phyloP scores from a whole-genome alignment of 2,329 filamentous ascomycete genomes.

The Cylindrodendrum hubeiense region DNA sequence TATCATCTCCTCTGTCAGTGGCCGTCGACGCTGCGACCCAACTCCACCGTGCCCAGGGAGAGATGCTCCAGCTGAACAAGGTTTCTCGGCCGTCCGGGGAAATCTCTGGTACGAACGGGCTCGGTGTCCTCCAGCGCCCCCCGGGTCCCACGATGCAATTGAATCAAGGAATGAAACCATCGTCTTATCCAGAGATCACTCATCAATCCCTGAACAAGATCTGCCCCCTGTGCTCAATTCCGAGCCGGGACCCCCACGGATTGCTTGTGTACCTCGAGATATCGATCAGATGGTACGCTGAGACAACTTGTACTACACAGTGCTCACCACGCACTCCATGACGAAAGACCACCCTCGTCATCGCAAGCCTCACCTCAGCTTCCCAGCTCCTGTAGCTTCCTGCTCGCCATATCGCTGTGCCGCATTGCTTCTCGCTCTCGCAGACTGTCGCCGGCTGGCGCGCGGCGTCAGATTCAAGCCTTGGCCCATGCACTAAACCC shows the following conservation, averaged over 20 bases:
- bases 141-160: background rate
- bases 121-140: background rate
- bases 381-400: background rate
- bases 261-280: background rate
- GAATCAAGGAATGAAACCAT: background rate
- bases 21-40: background rate
- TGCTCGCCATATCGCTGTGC: background rate
- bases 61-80: slow-evolving; percentile 4
- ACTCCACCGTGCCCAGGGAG: background rate
- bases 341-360: background rate
- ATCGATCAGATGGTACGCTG: background rate
- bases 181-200: slow-evolving; percentile 5
- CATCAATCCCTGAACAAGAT: slow-evolving; percentile 3
- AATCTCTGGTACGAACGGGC: background rate
- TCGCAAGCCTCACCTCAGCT: background rate
- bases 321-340: background rate
- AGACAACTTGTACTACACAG: background rate
- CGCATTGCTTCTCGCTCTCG: background rate
- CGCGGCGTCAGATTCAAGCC: background rate
- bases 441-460: background rate
- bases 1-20: too few species aligned
- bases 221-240: slow-evolving; percentile 1
- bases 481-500: background rate
- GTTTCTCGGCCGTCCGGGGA: slow-evolving; percentile 10
- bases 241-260: slow-evolving; percentile 9